Conservation (phyloP, 345 rosid species). For the Salix udensis region DNA sequence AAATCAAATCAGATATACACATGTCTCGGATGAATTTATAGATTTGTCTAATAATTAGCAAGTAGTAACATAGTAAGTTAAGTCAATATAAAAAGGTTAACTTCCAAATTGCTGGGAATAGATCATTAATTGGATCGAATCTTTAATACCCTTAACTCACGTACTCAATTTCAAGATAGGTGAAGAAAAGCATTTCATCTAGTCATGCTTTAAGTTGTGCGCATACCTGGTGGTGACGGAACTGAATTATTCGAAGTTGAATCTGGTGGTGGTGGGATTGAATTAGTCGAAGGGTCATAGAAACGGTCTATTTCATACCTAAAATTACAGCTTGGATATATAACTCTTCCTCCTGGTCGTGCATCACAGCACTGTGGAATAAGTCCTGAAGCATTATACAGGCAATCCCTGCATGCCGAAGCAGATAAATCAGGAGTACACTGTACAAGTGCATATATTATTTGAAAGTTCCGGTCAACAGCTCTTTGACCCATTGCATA, state of each 20-base stretch:
- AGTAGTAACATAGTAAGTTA: too few species aligned
- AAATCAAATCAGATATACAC: neutral
- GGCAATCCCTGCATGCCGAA: slow-evolving; percentile 4
- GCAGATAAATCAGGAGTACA: slow-evolving; percentile 9
- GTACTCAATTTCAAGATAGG: too few species aligned
- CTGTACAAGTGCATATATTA: neutral
- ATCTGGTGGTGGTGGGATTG: neutral
- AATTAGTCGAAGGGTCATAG: neutral
- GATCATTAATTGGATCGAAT: too few species aligned
- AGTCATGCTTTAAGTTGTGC: neutral
- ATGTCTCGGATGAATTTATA: too few species aligned
- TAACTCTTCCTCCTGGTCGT: slow-evolving; percentile 9
- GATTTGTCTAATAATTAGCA: too few species aligned
- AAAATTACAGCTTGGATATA: slow-evolving; percentile 35
- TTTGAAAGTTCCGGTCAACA: neutral
- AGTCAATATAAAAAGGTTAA: too few species aligned
- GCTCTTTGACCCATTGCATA: neutral
- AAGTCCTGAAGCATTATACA: neutral
- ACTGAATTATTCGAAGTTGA: too few species aligned
- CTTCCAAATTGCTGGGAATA: neutral
- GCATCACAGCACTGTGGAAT: slow-evolving; percentile 1
- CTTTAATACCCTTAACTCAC: too few species aligned
- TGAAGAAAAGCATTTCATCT: too few species aligned
- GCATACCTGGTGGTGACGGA: neutral
- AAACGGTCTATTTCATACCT: slow-evolving; percentile 31